Percentiles rank a stretch among this genome's conserved stretches.
Conservation (phyloP, 2,329 filamentous ascomycete genomes). For the Zasmidium cellare region DNA sequence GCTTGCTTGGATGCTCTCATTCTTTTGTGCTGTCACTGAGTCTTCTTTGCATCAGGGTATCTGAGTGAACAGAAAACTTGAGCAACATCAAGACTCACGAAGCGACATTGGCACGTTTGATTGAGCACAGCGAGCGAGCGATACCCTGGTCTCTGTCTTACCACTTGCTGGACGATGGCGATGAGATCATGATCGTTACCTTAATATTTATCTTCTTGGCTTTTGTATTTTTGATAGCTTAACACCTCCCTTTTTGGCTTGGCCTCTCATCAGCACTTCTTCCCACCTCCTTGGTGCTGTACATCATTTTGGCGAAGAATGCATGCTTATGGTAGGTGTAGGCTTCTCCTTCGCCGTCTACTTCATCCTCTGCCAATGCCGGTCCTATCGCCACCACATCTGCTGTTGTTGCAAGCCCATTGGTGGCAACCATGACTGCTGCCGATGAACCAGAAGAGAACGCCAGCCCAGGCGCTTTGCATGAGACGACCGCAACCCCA, state of each 20-base stretch:
- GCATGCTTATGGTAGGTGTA: conserved; percentile 32
- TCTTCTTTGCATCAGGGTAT: conserved; percentile 12
- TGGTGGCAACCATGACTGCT: background rate
- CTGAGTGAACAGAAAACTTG: background rate
- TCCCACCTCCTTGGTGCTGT: background rate
- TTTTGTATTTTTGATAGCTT: background rate
- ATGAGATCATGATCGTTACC: background rate
- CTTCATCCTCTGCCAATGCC: background rate
- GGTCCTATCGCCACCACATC: background rate
- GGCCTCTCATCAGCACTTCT: background rate
- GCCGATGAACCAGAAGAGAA: background rate
- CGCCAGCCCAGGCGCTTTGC: background rate
- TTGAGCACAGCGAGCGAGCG: background rate
- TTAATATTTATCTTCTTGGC: background rate
- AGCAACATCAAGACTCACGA: background rate
- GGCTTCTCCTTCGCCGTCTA: conserved; percentile 11
- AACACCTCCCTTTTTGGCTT: background rate
- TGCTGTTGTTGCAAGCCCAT: background rate
- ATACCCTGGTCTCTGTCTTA: background rate
- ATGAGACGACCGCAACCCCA: too few relatives aligned
- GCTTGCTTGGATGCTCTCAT: background rate
- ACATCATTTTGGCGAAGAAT: conserved; percentile 5
- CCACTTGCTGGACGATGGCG: background rate
- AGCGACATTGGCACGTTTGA: background rate
- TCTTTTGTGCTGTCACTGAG: conserved; percentile 17